Evolutionary conservation across 495 filamentous ascomycete species (phyloP), one percentile per base, ranked within the genome.

Genomic region (Penicillium arizonense): DNA sequence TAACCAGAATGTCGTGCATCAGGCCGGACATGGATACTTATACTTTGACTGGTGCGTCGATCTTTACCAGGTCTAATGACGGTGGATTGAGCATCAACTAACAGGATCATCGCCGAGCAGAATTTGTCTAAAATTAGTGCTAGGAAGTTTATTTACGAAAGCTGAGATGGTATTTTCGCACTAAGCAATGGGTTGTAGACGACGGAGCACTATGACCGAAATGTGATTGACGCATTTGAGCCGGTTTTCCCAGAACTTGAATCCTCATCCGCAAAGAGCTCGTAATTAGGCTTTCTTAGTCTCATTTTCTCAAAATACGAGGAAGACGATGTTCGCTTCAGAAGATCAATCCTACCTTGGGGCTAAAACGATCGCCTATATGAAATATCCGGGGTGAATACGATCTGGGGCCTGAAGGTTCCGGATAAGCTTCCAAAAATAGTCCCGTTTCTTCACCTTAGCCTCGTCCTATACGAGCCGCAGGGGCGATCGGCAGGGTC

Each of bases 401-500:
- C 46, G 40, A 55, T 45, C 3, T 50, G 53, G 28, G 40, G 45
- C 33, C 40, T 16, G 13, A 41, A 50, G 36, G 10, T 1, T 35
- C 13, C 21, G n/a, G 40, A 41, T 40, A 26, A 3, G 35, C 14
- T 46, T 18, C 53, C 36, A 56, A 51, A 56, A 51, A 51, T 56
- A 56, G 53, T 46, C 33, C 36, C 24, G 35, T 46, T 56, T 46
- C 40, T 43, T 26, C 23, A 43, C 13, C 12, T 41, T 8, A 18
- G 38, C 18, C 38, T 41, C 18, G 1, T 38, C 26, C 51, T 45
- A 18, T 18, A 18, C 18, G 18, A 44, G 35, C 41, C 36, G 18
- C 47, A 42, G 33, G n/a, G 10, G 41, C 34, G 47, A 56, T 56
- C 47, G 53, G 16, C 53, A 51, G 53, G 47, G 35, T 21, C 35